Conservation (phyloP, 208 protist genomes). For the Kentomonas sorsogonicus region DNA sequence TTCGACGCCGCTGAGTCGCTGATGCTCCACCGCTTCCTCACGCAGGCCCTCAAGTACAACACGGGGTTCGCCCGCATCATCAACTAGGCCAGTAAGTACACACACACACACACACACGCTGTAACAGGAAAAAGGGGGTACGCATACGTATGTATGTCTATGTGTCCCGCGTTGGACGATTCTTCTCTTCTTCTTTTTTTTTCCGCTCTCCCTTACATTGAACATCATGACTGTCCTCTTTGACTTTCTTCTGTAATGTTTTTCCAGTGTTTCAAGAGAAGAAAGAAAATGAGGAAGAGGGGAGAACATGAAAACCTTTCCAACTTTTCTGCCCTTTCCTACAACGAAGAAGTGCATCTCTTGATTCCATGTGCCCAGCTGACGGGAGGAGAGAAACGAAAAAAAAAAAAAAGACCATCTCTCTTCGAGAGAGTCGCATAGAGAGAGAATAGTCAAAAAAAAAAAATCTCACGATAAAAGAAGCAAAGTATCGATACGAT, state of each 20-base stretch:
- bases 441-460: too few relatives aligned
- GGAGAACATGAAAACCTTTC: neutral
- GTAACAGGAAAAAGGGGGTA: too few relatives aligned
- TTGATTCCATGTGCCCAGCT: too few relatives aligned
- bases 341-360: too few relatives aligned
- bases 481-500: too few relatives aligned
- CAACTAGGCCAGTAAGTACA: neutral
- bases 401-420: too few relatives aligned
- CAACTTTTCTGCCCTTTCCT: too few relatives aligned
- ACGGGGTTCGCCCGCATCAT: conserved; percentile 36
- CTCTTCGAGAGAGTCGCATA: too few relatives aligned
- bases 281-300: conserved; percentile 3
- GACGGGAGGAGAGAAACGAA: too few relatives aligned
- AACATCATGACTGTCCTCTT: neutral
- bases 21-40: conserved; percentile 83
- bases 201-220: neutral
- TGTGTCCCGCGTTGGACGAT: too few relatives aligned
- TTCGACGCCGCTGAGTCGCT: conserved; percentile 75
- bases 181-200: neutral
- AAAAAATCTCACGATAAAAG: too few relatives aligned
- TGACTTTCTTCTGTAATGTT: conserved; percentile 6
- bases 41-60: conserved; percentile 79
- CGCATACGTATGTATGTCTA: too few relatives aligned
- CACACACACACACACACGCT: neutral
- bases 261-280: neutral